A percentile compares a stretch with the other conserved stretches of the same genome.
Conservation (phyloP, 2,329 filamentous ascomycete genomes). For the Botrytis tulipae region DNA sequence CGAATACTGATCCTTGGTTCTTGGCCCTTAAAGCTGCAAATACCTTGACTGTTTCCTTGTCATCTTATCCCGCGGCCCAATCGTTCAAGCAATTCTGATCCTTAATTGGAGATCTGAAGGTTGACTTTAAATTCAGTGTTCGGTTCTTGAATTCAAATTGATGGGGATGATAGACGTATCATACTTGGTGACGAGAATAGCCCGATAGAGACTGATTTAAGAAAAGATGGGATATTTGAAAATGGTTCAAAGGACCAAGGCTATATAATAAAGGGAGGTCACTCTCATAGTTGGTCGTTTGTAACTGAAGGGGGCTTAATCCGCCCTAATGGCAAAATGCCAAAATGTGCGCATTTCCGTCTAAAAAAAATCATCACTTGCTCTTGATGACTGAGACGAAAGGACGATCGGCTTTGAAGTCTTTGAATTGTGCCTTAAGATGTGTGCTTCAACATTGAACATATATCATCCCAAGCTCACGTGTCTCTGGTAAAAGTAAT, state of each 20-base stretch:
- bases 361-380: neutral
- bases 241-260: neutral
- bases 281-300: neutral
- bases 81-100: neutral
- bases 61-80: no score
- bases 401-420: neutral
- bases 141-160: neutral
- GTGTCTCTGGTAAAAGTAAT: neutral
- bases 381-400: neutral
- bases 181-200: neutral
- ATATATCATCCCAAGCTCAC: neutral
- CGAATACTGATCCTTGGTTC: neutral
- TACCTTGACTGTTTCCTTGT: neutral
- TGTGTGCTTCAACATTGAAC: neutral
- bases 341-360: neutral
- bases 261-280: neutral
- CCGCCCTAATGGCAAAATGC: neutral
- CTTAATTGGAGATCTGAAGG: neutral
- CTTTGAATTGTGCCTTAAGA: neutral
- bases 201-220: neutral
- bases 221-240: neutral
- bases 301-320: neutral
- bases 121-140: neutral
- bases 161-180: neutral
- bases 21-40: neutral